Base-by-base conservation (phyloP, 495 filamentous ascomycete genomes). In the Penicillium angulare region DNA sequence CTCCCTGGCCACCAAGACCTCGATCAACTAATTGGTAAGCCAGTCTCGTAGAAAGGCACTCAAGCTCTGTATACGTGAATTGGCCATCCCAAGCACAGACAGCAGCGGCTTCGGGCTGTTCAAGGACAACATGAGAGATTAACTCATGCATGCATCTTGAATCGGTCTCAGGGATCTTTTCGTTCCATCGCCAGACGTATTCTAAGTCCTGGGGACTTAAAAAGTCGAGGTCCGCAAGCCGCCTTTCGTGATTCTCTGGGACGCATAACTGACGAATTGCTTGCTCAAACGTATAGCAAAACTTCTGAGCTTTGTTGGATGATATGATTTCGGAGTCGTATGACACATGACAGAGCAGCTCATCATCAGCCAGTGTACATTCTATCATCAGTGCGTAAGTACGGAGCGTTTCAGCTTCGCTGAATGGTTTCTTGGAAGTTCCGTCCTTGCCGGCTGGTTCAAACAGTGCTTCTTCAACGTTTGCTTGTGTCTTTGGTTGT, bases 41-140 rank as follows among this genome's bases (percentile, higher is more conserved):
- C 0, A 60, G 47, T 7, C 20, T 65, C 6, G 38, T 27, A 9
- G 69, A 54, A 16, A 72, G 50, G 0, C 47, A 36, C n/a, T 80
- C 68, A 7, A 82, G 59, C 24, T 80, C 65, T 21, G 46, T 24
- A 50, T 82, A 81, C 5, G 77, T 79, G 38, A 79, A 66, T 15
- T 57, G 43, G 15, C 75, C 77, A 50, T 83, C 78, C 77, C 76
- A 80, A 1, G 65, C 55, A 21, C 45, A 59, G 0, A 77, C 32
- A 18, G 69, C 66, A 7, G 52, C 36, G 1, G 52, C 20, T 53
- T 6, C 36, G 49, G 43, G 75, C 16, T 46, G 7, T 67, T 29
- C 7, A 1, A 2, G 12, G 3, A 6, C 10, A 3, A 2, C 2
- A 5, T 46, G n/a, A 5, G 4, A 3, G 12, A 46, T 20, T 6